Base-by-base conservation (phyloP, 345 rosid species). In the Bruguiera sexangula region DNA sequence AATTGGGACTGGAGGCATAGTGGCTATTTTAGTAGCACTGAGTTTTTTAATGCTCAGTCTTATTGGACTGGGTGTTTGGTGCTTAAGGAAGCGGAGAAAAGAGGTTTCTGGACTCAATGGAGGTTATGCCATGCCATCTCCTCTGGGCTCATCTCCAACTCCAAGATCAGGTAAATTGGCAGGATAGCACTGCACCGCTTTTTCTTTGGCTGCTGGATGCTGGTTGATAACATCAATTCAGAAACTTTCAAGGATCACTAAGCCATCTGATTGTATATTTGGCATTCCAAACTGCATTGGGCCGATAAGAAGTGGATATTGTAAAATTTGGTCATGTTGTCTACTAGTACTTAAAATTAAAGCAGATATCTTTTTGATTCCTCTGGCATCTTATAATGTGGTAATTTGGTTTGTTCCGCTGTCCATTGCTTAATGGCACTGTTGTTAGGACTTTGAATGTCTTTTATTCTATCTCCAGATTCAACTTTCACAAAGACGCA, bases 51-150 rank as follows among this genome's bases (percentile, higher is more conserved):
- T 86, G 55, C 86, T 91, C 69, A 69, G 80, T 81, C 81, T 89
- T 60, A 67, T 84, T 74, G 94, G 84, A 48, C 73, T 85, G 70
- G 66, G 76, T 73, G 59, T 82, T 43, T 91, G 89, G 83, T 89
- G 88, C 81, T 58, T 84, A 58, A 82, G 73, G 76, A 89, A 79
- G 83, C 79, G 81, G 37, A 87, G 85, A 80, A 91, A 75, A 77
- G 78, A 71, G 71, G 72, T 50, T 56, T 52, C 87, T 62, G 57
- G 80, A 63, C 78, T 75, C 34, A 79, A 78, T 65, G 93, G 93
- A 68, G 92, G 80, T 76, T 83, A 87, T 74, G 73, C 83, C 53
- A 77, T 84, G 85, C 93, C 97, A 8, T 82, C 97, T 24, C 88
- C 89, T 13, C 15, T 73, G 60, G 83, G 68, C 60, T 83, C 96